Percentiles rank a stretch among this genome's conserved stretches.
Conservation (phyloP, 768 basidiomycete species). For the Hebeloma cylindrosporum region DNA sequence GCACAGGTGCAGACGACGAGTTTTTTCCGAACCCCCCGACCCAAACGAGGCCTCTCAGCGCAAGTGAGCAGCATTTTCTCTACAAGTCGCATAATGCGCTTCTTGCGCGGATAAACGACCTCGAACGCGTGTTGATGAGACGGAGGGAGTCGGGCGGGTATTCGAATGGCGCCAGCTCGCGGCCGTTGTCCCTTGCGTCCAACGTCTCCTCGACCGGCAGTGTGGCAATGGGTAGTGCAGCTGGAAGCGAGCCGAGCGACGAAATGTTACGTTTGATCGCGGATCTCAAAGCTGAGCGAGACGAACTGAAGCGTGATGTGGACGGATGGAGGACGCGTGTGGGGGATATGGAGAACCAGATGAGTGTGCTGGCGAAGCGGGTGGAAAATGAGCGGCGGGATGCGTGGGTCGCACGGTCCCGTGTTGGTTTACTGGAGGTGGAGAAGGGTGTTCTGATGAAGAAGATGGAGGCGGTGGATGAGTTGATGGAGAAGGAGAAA, state of each 20-base stretch:
- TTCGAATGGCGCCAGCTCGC: constrained; percentile 41
- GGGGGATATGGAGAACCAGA: constrained; percentile 70
- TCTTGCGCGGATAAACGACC: constrained; percentile 76
- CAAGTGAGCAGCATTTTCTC: constrained; percentile 82
- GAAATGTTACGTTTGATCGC: constrained; percentile 76
- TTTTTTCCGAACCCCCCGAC: constrained; percentile 41
- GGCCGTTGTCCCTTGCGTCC: constrained; percentile 52
- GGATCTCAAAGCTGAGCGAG: constrained; percentile 85
- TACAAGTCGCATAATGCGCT: constrained; percentile 83
- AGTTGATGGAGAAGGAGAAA: constrained; percentile 30
- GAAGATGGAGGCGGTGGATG: constrained; percentile 40
- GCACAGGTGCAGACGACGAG: constrained; percentile 40
- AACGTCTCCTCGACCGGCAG: constrained; percentile 34
- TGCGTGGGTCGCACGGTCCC: constrained; percentile 81
- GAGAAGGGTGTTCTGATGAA: constrained; percentile 63
- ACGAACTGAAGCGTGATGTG: constrained; percentile 85
- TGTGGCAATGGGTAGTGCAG: constrained; percentile 8
- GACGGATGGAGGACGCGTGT: constrained; percentile 85
- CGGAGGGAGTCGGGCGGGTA: constrained; percentile 35
- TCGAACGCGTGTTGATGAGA: constrained; percentile 64
- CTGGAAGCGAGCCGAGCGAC: constrained; percentile 56
- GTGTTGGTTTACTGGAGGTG: constrained; percentile 59
- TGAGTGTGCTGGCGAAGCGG: constrained; percentile 60
- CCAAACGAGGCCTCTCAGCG: constrained; percentile 55
- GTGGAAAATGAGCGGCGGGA: constrained; percentile 81